Base-by-base conservation (phyloP, 345 rosid species). In the Chamaenerion angustifolium region DNA sequence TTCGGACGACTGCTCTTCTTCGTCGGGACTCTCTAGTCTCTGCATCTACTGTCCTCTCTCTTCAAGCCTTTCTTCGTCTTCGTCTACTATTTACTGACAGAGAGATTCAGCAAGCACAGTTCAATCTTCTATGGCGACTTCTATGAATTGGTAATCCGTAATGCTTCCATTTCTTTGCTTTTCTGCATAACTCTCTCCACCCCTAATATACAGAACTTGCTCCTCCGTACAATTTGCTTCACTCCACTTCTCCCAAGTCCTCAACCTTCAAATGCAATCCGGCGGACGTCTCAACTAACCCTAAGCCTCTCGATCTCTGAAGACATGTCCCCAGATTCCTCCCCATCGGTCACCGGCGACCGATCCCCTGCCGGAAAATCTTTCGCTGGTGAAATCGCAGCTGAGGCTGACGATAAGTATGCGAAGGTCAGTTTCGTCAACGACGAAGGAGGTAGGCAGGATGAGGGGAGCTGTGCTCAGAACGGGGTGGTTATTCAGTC, bases 261-360 rank as follows among this genome's bases (percentile, higher is more conserved):
- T 46, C 17, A 25, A 42, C 45, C 15, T 31, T 6, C 19, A n/a
- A 58, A 64, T 72, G 76, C 62, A 42, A 63, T 61, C 55, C 54
- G 15, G 40, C 47, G 49, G 37, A 54, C 68, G 54, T 61, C 65
- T 56, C 56, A 69, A 60, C 47, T 59, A 49, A 55, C 68, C 56
- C 69, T 45, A 55, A 64, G 60, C 75, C 69, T 55, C 55, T 59
- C 74, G 81, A 75, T 72, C 85, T 70, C 75, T 27, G 37, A 12
- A 43, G 19, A 64, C 64, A 76, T 77, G 80, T 73, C 73, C 37
- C 62, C 68, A 50, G 76, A 73, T 51, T 71, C 81, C 56, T 56
- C 77, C 65, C 68, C 75, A 59, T 60, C 76, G 48, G 41, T 49
- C 52, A 60, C 62, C 56, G 43, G 64, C 79, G 79, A 73, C 66